Percentiles rank a stretch among this genome's conserved stretches.
Conservation (phyloP, 352 stramenopile species). For the Phytophthora hybrid region DNA sequence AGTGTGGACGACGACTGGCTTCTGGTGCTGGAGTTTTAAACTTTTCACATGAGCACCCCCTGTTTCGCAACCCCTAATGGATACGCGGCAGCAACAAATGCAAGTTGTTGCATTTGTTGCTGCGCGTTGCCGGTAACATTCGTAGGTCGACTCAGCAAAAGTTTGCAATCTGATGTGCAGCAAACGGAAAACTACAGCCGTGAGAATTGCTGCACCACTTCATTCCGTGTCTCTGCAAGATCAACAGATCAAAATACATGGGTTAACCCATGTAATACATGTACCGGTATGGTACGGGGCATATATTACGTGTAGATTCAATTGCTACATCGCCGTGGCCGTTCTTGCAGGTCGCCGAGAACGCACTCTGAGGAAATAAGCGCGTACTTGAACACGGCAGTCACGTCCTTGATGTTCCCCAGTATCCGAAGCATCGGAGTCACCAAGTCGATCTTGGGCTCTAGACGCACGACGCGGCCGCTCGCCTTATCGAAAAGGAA, state of each 20-base stretch:
- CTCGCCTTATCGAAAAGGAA: slow-evolving; percentile 24
- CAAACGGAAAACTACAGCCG: no score
- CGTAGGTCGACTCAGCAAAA: no score
- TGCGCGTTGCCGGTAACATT: no score
- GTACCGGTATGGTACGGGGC: no score
- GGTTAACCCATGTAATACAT: no score
- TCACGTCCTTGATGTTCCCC: slow-evolving; percentile 12
- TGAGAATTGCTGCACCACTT: no score
- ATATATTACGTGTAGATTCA: no score
- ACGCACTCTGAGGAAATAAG: slow-evolving; percentile 15
- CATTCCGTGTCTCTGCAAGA: no score
- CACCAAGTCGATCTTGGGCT: slow-evolving; percentile 19
- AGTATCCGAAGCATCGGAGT: slow-evolving; percentile 18
- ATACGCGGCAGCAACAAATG: no score
- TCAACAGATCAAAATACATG: no score
- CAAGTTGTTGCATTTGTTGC: neutral
- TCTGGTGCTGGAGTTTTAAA: slow-evolving; percentile 23
- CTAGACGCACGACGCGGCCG: slow-evolving; percentile 13
- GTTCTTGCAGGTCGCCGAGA: slow-evolving; percentile 2
- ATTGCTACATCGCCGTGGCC: neutral
- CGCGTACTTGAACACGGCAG: neutral
- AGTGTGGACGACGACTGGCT: slow-evolving; percentile 28
- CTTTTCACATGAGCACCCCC: neutral
- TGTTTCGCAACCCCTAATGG: no score
- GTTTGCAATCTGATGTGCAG: no score